Evolutionary conservation across 306 rosid genomes (phyloP).

Genomic region (Prosopis cineraria): DNA sequence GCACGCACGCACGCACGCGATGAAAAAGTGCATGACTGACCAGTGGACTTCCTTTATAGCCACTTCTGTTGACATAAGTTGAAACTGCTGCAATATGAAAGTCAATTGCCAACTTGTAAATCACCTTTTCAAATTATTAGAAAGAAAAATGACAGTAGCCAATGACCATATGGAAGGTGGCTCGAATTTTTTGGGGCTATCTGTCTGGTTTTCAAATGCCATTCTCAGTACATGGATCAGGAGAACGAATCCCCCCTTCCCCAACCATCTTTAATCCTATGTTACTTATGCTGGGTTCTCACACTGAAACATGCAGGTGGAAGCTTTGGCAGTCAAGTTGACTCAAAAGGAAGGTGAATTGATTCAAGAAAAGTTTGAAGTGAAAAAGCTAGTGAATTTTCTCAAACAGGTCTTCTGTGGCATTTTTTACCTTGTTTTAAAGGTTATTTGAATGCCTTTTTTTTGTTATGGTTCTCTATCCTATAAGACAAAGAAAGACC

Average conservation of each 20-base stretch:
- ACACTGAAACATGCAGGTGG: slow-evolving; percentile 59
- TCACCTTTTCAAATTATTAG: not conserved
- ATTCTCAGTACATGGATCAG: slow-evolving; percentile 6
- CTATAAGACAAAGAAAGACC: not conserved
- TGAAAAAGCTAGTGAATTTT: slow-evolving; percentile 82
- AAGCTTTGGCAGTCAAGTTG: slow-evolving; percentile 95
- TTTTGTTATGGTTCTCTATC: not conserved
- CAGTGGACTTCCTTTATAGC: not conserved
- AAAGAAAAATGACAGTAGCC: not conserved
- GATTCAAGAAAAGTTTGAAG: slow-evolving; percentile 99
- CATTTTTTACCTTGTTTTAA: not conserved
- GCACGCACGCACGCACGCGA: not conserved
- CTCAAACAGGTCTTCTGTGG: slow-evolving; percentile 77
- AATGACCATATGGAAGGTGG: not conserved
- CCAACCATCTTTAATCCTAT: slow-evolving; percentile 1
- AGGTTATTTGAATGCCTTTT: slow-evolving; percentile 10
- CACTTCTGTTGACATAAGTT: not conserved
- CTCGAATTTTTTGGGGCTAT: not conserved
- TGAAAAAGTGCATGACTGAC: not conserved
- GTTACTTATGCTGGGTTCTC: slow-evolving; percentile 14
- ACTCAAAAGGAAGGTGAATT: slow-evolving; percentile 97
- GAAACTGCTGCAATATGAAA: not conserved
- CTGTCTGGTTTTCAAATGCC: not conserved
- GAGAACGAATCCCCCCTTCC: slow-evolving; percentile 3
- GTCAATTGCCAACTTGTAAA: not conserved